Evolutionary conservation across 2,329 filamentous ascomycete species (phyloP).

Genomic region (Fusarium mangiferae): DNA sequence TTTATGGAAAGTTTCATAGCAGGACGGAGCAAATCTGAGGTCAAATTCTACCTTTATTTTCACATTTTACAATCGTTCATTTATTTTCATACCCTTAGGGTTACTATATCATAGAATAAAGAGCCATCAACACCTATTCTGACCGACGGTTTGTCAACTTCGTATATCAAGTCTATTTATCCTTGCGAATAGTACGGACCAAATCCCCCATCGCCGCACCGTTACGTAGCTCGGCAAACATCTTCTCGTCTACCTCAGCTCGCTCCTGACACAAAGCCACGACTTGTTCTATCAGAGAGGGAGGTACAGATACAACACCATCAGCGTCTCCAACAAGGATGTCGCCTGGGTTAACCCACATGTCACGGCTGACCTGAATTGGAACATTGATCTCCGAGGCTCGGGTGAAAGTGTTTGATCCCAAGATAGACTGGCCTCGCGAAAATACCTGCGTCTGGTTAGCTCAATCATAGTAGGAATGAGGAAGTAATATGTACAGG

Average conservation of each 20-base stretch:
- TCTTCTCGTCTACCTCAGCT: slow-evolving; percentile 45
- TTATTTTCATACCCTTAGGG: not conserved
- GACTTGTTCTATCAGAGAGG: slow-evolving; percentile 36
- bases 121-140: not conserved
- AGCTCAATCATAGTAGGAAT: not conserved
- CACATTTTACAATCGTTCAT: rapidly evolving
- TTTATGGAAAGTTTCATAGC: not conserved
- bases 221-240: slow-evolving; percentile 19
- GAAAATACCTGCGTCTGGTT: slow-evolving; percentile 41
- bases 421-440: slow-evolving; percentile 41
- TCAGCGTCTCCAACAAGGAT: slow-evolving; percentile 44
- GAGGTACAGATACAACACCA: slow-evolving; percentile 45
- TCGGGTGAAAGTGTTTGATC: slow-evolving; percentile 46
- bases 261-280: slow-evolving; percentile 44
- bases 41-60: not conserved
- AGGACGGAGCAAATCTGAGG: not conserved
- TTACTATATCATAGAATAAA: not conserved
- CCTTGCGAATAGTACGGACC: slow-evolving; percentile 1
- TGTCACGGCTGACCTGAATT: slow-evolving; percentile 40
- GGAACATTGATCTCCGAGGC: slow-evolving; percentile 44
- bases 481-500: not conserved
- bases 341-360: slow-evolving; percentile 47
- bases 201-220: not conserved
- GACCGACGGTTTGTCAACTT: not conserved
- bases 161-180: not conserved